Base-by-base conservation (phyloP, 2,329 filamentous ascomycete genomes). In the Leptographium flavum region DNA sequence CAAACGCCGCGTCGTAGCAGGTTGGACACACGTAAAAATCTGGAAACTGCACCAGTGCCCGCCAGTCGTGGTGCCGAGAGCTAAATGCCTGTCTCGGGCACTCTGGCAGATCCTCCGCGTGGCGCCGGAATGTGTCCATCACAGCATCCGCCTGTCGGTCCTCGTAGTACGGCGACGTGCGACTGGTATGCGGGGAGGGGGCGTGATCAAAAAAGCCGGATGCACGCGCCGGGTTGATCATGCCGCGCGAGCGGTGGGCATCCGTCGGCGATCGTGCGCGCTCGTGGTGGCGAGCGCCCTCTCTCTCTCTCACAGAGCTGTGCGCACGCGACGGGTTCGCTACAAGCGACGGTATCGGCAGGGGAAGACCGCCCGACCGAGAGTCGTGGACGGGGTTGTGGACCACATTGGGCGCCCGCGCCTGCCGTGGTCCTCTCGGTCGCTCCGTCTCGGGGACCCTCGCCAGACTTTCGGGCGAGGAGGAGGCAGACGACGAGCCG, bases 1-100 rank as follows among this genome's bases (percentile, higher is more conserved):
- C 71, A 52, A 90, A 87, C 9, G 87, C 74, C 6, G 71, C 70
- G 3, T 73, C 69, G 58, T 84, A 87, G 63, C 90, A 96, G 13
- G 74, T 76, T 0, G 86, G 84, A 54, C 90, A 95, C 39, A 95
- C 81, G 50, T 85, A 77, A 53, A 95, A 83, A 48, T 75, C 74
- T 4, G 76, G 76, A 5, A 95, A 68, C 9, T 48, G 50, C 0
- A 81, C 88, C 49, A 87, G 78, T 1, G 39, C 43, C 14, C 39
- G 47, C 85, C 88, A 95, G 55, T 92, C 86, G 50, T 81, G 68
- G 49, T 79, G 72, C 2, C 79, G 79, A 10, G 73, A 65, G 13
- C 76, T 71, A 11, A 76, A 74, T 5, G 70, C 64, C 33, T 72
- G 75, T 49, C 85, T 73, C 7, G 80, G 81, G 54, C 88, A 94